Evolutionary conservation across 2,329 filamentous ascomycete species (phyloP).

Genomic region (Stenocarpella maydis): DNA sequence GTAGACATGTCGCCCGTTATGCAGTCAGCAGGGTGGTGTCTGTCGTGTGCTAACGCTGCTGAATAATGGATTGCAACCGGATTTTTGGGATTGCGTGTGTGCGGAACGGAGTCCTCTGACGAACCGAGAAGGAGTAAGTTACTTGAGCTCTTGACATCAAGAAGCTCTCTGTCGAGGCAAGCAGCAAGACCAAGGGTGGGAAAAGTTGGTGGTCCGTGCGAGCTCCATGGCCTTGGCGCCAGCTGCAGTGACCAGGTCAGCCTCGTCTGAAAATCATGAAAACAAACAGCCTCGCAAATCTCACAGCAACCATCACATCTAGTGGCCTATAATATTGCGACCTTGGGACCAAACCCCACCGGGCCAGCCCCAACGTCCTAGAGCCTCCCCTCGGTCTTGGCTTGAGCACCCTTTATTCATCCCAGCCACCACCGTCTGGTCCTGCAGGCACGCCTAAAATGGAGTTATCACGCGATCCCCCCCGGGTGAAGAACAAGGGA

Average conservation of each 20-base stretch:
- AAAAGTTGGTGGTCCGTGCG: conserved; percentile 22
- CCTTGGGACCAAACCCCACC: not conserved
- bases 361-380: not conserved
- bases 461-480: conserved; percentile 91
- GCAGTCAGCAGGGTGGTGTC: not conserved
- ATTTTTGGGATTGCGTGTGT: not conserved
- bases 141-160: not conserved
- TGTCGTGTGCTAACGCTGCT: not conserved
- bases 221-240: conserved; percentile 27
- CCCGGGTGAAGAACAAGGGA: conserved; percentile 98
- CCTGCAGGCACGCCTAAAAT: conserved; percentile 58
- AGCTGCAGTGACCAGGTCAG: conserved; percentile 11
- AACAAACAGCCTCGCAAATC: conserved; percentile 17
- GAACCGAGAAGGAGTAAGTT: not conserved
- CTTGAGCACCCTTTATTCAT: not conserved
- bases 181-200: not conserved
- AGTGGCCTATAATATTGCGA: not conserved
- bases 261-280: conserved; percentile 7
- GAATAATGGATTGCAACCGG: not conserved
- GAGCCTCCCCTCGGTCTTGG: not conserved
- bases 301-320: conserved; percentile 25
- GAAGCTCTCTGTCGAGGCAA: conserved; percentile 19
- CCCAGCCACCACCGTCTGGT: not conserved
- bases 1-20: conserved; percentile 74
- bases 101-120: not conserved